phyloP scores from a whole-genome alignment of 345 rosid species.

The Sonneratia caseolaris region DNA sequence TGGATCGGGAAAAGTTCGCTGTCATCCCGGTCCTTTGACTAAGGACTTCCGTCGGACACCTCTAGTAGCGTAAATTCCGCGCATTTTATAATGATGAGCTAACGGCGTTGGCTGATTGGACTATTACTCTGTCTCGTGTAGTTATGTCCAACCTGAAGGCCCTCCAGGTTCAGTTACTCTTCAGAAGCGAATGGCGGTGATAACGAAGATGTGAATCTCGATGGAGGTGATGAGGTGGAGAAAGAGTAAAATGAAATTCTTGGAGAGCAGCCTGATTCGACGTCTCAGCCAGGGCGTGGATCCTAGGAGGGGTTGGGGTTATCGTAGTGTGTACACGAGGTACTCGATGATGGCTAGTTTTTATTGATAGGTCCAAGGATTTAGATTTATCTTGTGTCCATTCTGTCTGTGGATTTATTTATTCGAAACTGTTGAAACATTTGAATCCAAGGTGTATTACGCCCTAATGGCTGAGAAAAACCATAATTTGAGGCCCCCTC shows the following conservation, averaged over 20 bases:
- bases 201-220: constrained; percentile 13
- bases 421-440: neutral
- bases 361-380: neutral
- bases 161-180: constrained; percentile 29
- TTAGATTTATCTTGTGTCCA: too few relatives aligned
- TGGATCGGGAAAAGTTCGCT: neutral
- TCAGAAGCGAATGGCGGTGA: constrained; percentile 18
- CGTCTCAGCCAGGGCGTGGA: constrained; percentile 63
- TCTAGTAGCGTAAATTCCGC: neutral
- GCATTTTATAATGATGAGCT: neutral
- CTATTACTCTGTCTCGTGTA: constrained; percentile 10
- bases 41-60: constrained; percentile 2
- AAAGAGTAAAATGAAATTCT: constrained; percentile 32
- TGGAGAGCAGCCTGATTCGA: constrained; percentile 38
- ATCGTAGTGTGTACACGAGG: constrained; percentile 86
- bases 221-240: constrained; percentile 14
- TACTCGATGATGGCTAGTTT: constrained; percentile 12
- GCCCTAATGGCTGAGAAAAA: neutral
- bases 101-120: neutral
- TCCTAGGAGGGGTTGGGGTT: constrained; percentile 88
- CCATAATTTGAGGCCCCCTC: neutral
- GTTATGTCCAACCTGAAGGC: constrained; percentile 19
- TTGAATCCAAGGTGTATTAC: neutral
- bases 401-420: too few relatives aligned
- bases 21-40: neutral